phyloP scores from a whole-genome alignment of 2,329 filamentous ascomycete genomes.

The Epichloe uncinata region DNA sequence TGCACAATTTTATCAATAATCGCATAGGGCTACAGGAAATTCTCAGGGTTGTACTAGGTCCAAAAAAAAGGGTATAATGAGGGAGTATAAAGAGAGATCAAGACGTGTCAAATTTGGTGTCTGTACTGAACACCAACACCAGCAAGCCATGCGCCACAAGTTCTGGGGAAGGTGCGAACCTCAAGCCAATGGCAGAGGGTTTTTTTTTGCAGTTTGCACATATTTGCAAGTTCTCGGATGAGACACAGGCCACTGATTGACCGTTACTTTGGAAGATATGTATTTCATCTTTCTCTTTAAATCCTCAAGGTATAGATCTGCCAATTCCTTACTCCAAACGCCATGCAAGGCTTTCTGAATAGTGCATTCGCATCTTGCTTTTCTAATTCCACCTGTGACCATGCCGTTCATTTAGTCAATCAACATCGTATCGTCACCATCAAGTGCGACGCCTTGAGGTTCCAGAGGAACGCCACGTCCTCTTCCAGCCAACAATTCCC shows the following conservation, averaged over 20 bases:
- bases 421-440: slow-evolving; percentile 89
- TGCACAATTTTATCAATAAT: neutral
- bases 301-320: slow-evolving; percentile 1
- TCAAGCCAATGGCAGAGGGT: no score
- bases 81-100: neutral
- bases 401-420: slow-evolving; percentile 33
- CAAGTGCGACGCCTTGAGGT: slow-evolving; percentile 37
- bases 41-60: neutral
- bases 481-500: slow-evolving; percentile 77
- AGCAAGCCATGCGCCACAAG: neutral
- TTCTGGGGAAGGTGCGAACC: neutral
- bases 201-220: neutral
- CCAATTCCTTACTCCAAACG: slow-evolving; percentile 8
- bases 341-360: slow-evolving; percentile 9
- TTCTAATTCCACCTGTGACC: neutral
- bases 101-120: neutral
- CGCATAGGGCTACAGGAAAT: neutral
- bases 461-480: slow-evolving; percentile 63
- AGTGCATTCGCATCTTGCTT: slow-evolving; percentile 2
- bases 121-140: neutral
- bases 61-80: no score
- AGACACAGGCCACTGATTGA: neutral
- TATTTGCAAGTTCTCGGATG: neutral
- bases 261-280: neutral
- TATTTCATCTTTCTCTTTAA: neutral